These are phyloP conservation scores for Uronychia binucleata DNA, from an alignment of 73 alveolate genomes.

Conservation along the genomic window DNA sequence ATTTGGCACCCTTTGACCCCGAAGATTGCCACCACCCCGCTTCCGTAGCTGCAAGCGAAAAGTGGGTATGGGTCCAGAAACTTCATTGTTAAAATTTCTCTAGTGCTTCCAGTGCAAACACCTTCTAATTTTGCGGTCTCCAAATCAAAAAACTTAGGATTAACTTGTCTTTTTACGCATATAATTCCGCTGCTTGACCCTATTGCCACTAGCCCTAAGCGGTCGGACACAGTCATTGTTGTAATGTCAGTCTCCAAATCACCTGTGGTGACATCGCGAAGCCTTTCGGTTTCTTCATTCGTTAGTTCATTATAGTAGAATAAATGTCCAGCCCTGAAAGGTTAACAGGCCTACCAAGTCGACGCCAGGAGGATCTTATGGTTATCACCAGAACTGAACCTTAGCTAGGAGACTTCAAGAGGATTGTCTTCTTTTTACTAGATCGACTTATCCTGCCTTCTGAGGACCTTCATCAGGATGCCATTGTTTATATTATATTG, in stretches of 20 bases:
- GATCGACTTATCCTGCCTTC: not conserved
- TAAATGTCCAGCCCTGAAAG: not conserved
- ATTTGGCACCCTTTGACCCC: slow-evolving; percentile 57
- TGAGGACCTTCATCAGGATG: slow-evolving; percentile 44
- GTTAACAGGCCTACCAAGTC: not conserved
- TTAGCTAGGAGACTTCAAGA: not conserved
- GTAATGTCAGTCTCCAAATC: slow-evolving; percentile 1
- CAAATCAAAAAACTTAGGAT: slow-evolving; percentile 81
- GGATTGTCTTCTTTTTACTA: not conserved
- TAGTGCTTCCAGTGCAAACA: slow-evolving; percentile 73
- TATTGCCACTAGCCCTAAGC: slow-evolving; percentile 90
- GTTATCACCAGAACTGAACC: not conserved
- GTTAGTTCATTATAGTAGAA: not conserved
- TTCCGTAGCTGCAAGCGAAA: slow-evolving; percentile 72
- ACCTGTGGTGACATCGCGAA: not conserved
- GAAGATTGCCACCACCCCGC: slow-evolving; percentile 71
- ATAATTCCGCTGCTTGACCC: slow-evolving; percentile 88
- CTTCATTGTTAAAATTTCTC: slow-evolving; percentile 64
- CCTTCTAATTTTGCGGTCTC: slow-evolving; percentile 94
- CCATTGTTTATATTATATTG: slow-evolving; percentile 60
- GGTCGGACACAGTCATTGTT: slow-evolving; percentile 76
- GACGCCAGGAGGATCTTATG: not conserved
- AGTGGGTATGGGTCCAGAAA: slow-evolving; percentile 93
- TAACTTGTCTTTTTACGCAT: slow-evolving; percentile 15
- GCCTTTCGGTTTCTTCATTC: not conserved